Evolutionary conservation across 1,139 yeast species (phyloP), one percentile per base, ranked within the genome.

Genomic region (Geotrichum aggregatum): DNA sequence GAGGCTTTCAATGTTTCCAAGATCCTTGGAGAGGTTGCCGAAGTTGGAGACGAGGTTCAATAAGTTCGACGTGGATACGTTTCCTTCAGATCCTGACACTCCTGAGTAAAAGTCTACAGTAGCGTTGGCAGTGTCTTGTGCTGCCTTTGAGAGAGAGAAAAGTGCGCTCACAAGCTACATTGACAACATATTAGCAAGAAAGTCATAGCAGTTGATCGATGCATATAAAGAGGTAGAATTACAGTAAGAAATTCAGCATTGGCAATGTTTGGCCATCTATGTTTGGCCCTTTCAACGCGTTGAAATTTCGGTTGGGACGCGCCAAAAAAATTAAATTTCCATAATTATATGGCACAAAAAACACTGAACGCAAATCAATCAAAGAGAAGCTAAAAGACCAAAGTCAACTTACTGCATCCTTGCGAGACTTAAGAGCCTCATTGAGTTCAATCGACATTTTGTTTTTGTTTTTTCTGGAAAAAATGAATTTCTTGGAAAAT

Each of bases 121-220:
- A 33, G 92, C 89, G 43, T 81, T 73, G 40, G 94, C 87, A 46
- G 92, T 87, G 54, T 84, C 89, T 58, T 78, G 80, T 44, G 95
- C 91, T 19, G 91, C 87, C 64, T 83, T 85, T 50, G 94, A 82
- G 56, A 87, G 78, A 66, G 84, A 89, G 63, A 83, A 84, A 56
- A 87, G 78, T 5, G 95, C 79, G 42, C 94, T 79, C 57, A 87
- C 89, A 47, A 87, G 76, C 69, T 82, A 55, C 7, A 3, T 30
- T 13, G n/a, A 30, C 11, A 3, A 13, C 34, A 3, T 30, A 14
- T 30, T 5, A 30, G 34, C 34, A 30, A 13, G 8, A 35, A 35
- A 35, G n/a, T n/a, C 33, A 30, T 13, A n/a, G 16, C n/a, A 35
- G 16, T n/a, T n/a, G 16, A 35, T n/a, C n/a, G 7, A 35, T 14